A percentile compares a stretch with the other conserved stretches of the same genome.
Evolutionary conservation across 164 flowering plant genomes (phyloP).

Genomic region (Vitis rotundifolia): DNA sequence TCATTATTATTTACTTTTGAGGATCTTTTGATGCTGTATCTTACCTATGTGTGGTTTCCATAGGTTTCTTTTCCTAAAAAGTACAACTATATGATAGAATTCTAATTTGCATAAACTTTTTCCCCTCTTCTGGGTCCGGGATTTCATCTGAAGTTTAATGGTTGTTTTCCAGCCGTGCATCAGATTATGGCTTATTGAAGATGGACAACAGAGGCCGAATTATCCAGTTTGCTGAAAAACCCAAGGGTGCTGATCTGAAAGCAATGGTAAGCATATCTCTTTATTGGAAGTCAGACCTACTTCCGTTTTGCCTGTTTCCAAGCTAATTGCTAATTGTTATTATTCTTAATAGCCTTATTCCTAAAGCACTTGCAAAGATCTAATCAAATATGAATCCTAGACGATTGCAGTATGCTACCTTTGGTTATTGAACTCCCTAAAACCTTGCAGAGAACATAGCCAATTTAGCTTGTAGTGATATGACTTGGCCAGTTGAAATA

Average conservation of each 20-base stretch:
- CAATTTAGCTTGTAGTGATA: no score
- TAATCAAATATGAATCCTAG: no score
- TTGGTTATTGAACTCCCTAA: no score
- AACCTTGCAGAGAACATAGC: no score
- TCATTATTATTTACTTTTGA: background rate
- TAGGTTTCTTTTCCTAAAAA: background rate
- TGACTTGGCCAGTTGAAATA: no score
- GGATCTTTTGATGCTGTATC: background rate
- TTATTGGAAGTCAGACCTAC: background rate
- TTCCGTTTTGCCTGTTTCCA: background rate
- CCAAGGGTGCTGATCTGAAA: constrained; percentile 62
- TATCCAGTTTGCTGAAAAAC: constrained; percentile 73
- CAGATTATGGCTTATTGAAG: constrained; percentile 88
- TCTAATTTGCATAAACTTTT: background rate
- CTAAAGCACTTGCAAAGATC: no score
- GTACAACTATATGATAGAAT: background rate
- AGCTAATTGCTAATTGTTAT: background rate
- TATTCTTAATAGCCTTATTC: background rate
- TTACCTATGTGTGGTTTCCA: no score
- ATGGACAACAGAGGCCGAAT: constrained; percentile 69
- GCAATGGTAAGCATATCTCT: constrained; percentile 63
- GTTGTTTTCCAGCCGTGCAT: constrained; percentile 67
- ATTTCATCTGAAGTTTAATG: constrained; percentile 7
- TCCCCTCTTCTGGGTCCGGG: background rate
- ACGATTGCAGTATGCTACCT: no score